A percentile compares a stretch with the other conserved stretches of the same genome.
Conservation (phyloP, 75 land plant species). For the Selaginella tamariscina region DNA sequence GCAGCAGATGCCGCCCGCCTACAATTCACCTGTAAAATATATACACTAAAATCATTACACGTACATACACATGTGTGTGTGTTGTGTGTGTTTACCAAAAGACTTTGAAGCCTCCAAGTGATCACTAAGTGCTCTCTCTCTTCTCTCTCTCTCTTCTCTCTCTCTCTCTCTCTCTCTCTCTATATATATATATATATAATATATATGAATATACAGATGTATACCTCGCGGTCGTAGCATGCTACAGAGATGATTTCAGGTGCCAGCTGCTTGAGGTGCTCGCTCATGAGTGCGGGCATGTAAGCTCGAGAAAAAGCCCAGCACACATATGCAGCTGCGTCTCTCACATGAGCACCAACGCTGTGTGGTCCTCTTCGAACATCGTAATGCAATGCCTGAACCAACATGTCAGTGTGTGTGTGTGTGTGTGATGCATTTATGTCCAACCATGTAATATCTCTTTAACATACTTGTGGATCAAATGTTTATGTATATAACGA, state of each 20-base stretch:
- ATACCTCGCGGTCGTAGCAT: conserved; percentile 97
- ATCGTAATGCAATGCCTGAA: conserved; percentile 92
- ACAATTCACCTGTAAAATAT: conserved; percentile 66
- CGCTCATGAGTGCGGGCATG: conserved; percentile 57
- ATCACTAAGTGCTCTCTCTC: too few relatives aligned
- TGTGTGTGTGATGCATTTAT: too few relatives aligned
- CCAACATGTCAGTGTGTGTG: too few relatives aligned
- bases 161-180: too few relatives aligned
- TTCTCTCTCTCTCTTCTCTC: too few relatives aligned
- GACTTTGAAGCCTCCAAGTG: too few relatives aligned
- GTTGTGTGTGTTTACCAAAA: too few relatives aligned
- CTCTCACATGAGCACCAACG: conserved; percentile 96
- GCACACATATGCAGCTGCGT: conserved; percentile 99
- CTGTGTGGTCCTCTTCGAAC: conserved; percentile 92
- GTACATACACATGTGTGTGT: too few relatives aligned
- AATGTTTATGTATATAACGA: too few relatives aligned
- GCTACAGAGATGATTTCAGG: conserved; percentile 85
- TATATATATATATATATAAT: too few relatives aligned
- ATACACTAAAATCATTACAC: not conserved
- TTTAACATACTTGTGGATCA: too few relatives aligned
- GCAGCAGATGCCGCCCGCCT: conserved; percentile 98
- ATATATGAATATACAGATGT: not conserved
- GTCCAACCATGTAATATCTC: not conserved
- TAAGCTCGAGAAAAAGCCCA: conserved; percentile 99
- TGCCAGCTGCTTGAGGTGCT: conserved; percentile 53